Conservation (phyloP, 805 yeast genomes). For the Schwanniomyces sp. region DNA sequence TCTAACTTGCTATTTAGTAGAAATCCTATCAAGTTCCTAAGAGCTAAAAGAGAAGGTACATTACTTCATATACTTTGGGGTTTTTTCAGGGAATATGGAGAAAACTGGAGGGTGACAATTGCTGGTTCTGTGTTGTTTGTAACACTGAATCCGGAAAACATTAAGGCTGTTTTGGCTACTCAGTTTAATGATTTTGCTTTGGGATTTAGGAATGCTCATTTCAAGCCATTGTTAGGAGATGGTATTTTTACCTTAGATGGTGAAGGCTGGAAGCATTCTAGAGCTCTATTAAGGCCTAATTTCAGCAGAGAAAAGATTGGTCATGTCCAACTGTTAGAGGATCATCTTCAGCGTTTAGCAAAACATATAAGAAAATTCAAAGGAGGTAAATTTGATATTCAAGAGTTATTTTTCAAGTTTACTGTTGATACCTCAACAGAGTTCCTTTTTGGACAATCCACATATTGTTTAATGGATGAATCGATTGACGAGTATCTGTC, state of each 20-base stretch:
- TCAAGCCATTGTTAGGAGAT: conserved; percentile 34
- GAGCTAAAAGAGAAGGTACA: conserved; percentile 15
- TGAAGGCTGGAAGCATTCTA: conserved; percentile 35
- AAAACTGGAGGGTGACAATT: conserved; percentile 13
- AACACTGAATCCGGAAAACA: conserved; percentile 36
- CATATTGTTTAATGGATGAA: conserved; percentile 22
- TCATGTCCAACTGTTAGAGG: conserved; percentile 30
- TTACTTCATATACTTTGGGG: conserved; percentile 15
- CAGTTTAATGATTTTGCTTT: conserved; percentile 36
- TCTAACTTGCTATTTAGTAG: conserved; percentile 7
- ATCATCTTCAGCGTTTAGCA: conserved; percentile 26
- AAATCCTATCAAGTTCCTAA: conserved; percentile 10
- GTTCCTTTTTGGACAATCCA: conserved; percentile 40
- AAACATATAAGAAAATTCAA: conserved; percentile 15
- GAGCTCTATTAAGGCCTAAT: conserved; percentile 38
- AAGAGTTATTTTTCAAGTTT: conserved; percentile 32
- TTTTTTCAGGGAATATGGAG: conserved; percentile 8
- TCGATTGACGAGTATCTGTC: conserved; percentile 18
- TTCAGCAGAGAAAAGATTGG: conserved; percentile 38
- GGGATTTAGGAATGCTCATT: conserved; percentile 29
- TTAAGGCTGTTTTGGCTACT: conserved; percentile 34
- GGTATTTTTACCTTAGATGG: conserved; percentile 41
- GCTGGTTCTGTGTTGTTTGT: conserved; percentile 18
- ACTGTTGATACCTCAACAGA: conserved; percentile 43
- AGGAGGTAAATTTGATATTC: conserved; percentile 28